Evolutionary conservation across 2,329 filamentous ascomycete genomes (phyloP), one percentile per base, ranked within the genome.

Genomic region (Pyrenochaeta sp.): DNA sequence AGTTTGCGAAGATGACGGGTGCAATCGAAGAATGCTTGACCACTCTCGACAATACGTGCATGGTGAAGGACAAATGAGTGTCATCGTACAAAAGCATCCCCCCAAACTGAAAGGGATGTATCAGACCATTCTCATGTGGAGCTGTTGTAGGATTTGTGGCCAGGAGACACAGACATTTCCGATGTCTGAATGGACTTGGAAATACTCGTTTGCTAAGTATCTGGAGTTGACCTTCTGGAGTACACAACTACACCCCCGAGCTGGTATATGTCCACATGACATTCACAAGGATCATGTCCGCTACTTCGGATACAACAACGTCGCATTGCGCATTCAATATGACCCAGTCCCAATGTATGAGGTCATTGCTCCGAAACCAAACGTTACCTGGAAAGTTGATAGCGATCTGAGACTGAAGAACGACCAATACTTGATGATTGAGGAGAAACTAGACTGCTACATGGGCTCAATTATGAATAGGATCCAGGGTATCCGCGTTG

Each of bases 171-270:
- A 92, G 33, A 88, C 93, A 42, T 90, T 91, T 62, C 88, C 89
- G 29, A 97, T 99, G 92, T 97, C 94, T 0, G 88, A 92, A 51
- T 92, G 87, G 66, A 96, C 93, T 0, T 99, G 92, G 90, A 97
- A 96, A 73, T 99, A 99, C 74, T 99, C 95, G 0, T 96, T 99
- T 69, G 95, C 92, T 10, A 99, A 99, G 75, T 99, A 98, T 68
- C 82, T 99, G n/a, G 95, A 99, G 76, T 81, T 99, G 15, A 92
- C 93, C 2, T 98, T 98, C 75, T 99, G 94, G 93, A 94, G 93
- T 69, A 90, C 87, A 36, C 90, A 91, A 32, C 79, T 98, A 43
- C 90, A 88, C 70, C 87, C 88, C 64, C 87, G 85, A 61, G 87
- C 89, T 40, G 86, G 87, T 23, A 81, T 90, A 75, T 99, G 96